Conservation (phyloP, 108 stramenopile genomes). For the Cylindrotheca closterium region DNA sequence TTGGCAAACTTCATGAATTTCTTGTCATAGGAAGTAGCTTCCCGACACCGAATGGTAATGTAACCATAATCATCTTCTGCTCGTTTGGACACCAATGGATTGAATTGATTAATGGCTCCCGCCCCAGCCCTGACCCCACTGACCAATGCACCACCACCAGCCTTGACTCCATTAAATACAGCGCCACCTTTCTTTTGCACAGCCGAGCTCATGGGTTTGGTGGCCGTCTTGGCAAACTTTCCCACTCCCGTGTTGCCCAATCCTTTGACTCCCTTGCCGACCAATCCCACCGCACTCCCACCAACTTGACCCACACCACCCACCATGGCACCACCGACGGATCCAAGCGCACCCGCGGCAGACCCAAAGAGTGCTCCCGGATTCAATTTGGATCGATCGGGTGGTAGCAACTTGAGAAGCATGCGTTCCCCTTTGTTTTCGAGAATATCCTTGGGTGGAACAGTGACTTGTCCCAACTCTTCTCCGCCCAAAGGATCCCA, state of each 20-base stretch:
- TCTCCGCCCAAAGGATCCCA: constrained; percentile 57
- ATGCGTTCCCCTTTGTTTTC: constrained; percentile 59
- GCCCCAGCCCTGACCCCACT: background rate
- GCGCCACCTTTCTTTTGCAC: background rate
- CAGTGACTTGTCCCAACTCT: constrained; percentile 48
- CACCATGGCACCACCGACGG: background rate
- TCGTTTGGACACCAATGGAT: background rate
- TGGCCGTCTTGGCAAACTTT: background rate
- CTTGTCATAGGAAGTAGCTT: constrained; percentile 65
- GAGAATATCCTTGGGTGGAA: constrained; percentile 49
- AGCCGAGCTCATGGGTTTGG: background rate
- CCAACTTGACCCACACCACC: background rate
- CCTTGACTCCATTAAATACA: background rate
- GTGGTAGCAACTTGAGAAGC: constrained; percentile 32
- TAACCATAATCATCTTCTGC: constrained; percentile 33
- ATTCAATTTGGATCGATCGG: background rate
- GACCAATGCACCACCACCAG: background rate
- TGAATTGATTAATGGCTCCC: background rate
- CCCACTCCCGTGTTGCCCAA: background rate
- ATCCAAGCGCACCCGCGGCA: background rate
- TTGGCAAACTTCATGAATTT: constrained; percentile 54
- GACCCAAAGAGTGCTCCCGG: background rate
- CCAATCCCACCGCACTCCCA: background rate
- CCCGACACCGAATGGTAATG: constrained; percentile 65
- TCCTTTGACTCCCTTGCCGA: background rate